These are phyloP conservation scores for Cordyceps cateniannulata DNA, from an alignment of 2,329 filamentous ascomycete genomes.

Conservation along the genomic window DNA sequence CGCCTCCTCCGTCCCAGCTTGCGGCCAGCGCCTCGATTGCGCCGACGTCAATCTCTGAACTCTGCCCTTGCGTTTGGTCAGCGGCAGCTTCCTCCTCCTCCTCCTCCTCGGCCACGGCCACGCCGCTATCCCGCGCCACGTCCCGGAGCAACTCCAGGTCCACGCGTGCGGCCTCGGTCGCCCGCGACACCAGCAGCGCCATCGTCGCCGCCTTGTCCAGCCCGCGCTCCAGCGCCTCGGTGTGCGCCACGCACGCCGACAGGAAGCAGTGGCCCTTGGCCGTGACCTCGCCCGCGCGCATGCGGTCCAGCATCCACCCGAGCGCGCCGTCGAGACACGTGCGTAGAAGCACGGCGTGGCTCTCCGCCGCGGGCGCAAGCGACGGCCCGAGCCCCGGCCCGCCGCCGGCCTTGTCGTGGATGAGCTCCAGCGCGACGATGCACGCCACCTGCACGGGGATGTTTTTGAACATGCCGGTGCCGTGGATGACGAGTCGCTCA, in stretches of 20 bases:
- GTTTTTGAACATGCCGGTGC: constrained; percentile 36
- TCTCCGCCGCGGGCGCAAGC: constrained; percentile 22
- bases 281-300: constrained; percentile 38
- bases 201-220: constrained; percentile 25
- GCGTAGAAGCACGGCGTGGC: constrained; percentile 23
- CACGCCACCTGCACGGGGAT: constrained; percentile 33
- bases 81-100: neutral
- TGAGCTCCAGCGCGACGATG: constrained; percentile 39
- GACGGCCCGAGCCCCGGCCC: constrained; percentile 28
- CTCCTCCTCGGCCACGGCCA: constrained; percentile 9
- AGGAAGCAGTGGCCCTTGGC: constrained; percentile 34
- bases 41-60: neutral
- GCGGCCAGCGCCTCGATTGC: constrained; percentile 8
- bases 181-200: constrained; percentile 22
- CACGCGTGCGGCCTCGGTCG: constrained; percentile 20
- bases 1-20: constrained; percentile 7
- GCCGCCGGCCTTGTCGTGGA: constrained; percentile 38
- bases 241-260: constrained; percentile 25
- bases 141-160: constrained; percentile 28
- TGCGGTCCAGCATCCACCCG: constrained; percentile 26
- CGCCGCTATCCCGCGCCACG: constrained; percentile 24
- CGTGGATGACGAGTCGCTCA: constrained; percentile 32
- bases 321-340: constrained; percentile 23
- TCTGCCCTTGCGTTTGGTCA: no score
- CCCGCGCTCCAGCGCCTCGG: constrained; percentile 27